Evolutionary conservation across 139 green algal species (phyloP).

Genomic region (Auxenochlorella protothecoides): DNA sequence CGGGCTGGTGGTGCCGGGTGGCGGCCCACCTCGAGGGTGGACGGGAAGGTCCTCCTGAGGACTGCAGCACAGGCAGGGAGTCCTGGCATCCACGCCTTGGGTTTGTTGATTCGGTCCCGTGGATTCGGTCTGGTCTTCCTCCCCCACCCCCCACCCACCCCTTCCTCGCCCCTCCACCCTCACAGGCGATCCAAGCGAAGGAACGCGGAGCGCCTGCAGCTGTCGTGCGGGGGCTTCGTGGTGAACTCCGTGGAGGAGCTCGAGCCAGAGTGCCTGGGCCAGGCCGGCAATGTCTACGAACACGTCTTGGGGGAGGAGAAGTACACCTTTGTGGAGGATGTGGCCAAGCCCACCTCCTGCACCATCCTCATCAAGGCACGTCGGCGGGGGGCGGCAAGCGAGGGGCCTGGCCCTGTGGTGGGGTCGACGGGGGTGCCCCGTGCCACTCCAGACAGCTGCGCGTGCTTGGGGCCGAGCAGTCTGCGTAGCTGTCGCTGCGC

Average conservation of each 20-base stretch:
- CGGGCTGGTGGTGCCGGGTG: background rate
- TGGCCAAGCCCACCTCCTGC: constrained; percentile 77
- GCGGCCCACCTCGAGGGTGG: too few relatives aligned
- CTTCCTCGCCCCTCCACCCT: too few relatives aligned
- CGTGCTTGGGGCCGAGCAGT: too few relatives aligned
- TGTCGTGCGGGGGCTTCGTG: constrained; percentile 75
- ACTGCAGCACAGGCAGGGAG: too few relatives aligned
- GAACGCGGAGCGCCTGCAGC: constrained; percentile 96
- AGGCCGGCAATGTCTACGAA: constrained; percentile 89
- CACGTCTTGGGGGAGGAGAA: constrained; percentile 98
- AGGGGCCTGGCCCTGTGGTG: too few relatives aligned
- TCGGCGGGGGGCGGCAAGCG: background rate
- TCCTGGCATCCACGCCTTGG: background rate
- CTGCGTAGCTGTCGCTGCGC: too few relatives aligned
- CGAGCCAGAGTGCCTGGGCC: constrained; percentile 46
- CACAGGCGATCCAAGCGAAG: constrained; percentile 77
- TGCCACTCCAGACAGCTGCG: too few relatives aligned
- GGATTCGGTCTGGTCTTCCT: too few relatives aligned
- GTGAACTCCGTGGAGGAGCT: constrained; percentile 74
- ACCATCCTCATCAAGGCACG: constrained; percentile 93
- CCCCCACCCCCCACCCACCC: too few relatives aligned
- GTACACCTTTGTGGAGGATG: constrained; percentile 98
- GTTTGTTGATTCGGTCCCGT: too few relatives aligned
- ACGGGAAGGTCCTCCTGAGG: too few relatives aligned
- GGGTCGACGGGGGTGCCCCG: too few relatives aligned